Conservation (phyloP, 306 rosid species). For the Inga oerstediana region DNA sequence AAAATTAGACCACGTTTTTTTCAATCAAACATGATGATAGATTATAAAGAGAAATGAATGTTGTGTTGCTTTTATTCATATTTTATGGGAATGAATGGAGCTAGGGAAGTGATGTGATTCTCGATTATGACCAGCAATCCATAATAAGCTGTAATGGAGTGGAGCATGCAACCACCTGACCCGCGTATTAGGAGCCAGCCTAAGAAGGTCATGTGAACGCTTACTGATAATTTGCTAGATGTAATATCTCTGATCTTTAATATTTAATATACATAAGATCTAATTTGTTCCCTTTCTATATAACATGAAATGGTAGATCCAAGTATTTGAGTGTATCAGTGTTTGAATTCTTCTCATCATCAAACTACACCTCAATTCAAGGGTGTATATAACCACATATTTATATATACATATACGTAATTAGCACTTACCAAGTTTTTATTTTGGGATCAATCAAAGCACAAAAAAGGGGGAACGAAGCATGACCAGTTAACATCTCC, state of each 20-base stretch:
- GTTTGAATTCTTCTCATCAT: not conserved
- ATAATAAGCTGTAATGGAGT: not conserved
- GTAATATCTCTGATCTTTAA: too few relatives aligned
- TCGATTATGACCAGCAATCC: constrained; percentile 6
- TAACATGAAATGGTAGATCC: not conserved
- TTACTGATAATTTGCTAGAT: too few relatives aligned
- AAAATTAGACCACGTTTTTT: not conserved
- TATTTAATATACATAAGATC: too few relatives aligned
- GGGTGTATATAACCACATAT: not conserved
- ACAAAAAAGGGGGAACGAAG: not conserved
- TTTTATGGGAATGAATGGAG: constrained; percentile 2
- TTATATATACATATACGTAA: not conserved
- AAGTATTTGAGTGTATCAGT: not conserved
- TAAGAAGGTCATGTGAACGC: not conserved
- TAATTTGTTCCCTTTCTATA: not conserved
- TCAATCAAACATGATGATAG: not conserved
- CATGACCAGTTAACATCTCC: constrained; percentile 27
- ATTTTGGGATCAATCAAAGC: not conserved
- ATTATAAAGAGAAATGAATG: too few relatives aligned
- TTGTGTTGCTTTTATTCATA: not conserved
- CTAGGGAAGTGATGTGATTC: not conserved
- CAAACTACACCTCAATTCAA: not conserved
- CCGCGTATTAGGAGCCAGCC: not conserved
- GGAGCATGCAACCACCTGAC: not conserved
- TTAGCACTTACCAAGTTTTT: not conserved